phyloP scores from a whole-genome alignment of 2,329 filamentous ascomycete genomes.

The Fusarium poae region DNA sequence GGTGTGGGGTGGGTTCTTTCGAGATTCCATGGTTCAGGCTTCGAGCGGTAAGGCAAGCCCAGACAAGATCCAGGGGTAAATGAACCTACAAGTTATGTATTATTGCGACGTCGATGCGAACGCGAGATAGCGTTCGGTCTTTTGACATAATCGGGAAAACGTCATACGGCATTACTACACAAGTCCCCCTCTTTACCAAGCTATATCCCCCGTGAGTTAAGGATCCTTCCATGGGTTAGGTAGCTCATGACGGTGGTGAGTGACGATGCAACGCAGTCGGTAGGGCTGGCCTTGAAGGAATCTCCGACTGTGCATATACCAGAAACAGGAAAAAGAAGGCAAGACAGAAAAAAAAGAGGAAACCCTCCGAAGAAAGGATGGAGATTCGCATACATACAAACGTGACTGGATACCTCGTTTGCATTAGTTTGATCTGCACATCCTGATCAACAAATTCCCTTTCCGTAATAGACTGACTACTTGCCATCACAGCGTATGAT shows the following conservation, averaged over 20 bases:
- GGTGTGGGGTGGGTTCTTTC: constrained; percentile 7
- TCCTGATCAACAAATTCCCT: constrained; percentile 14
- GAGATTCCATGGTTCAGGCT: constrained; percentile 3
- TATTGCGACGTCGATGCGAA: constrained; percentile 1
- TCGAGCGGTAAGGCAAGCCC: constrained; percentile 10
- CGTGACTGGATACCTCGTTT: constrained; percentile 15
- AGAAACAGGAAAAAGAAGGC: constrained; percentile 4
- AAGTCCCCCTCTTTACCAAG: neutral
- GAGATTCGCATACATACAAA: neutral
- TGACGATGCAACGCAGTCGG: constrained; percentile 2
- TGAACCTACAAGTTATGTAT: no score
- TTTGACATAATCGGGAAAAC: constrained; percentile 16
- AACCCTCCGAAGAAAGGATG: neutral
- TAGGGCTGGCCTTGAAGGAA: constrained; percentile 32
- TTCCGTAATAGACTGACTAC: neutral
- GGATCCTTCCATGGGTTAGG: neutral
- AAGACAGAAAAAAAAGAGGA: neutral
- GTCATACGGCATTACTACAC: constrained; percentile 5
- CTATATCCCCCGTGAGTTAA: neutral
- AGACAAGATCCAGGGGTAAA: neutral
- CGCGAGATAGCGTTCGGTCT: constrained; percentile 2
- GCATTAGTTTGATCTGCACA: neutral
- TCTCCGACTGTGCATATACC: constrained; percentile 11
- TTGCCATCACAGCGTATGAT: constrained; percentile 9
- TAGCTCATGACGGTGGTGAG: neutral